Percentiles rank a stretch among this genome's conserved stretches.
These are phyloP conservation scores for Ogataea henricii DNA, from an alignment of 805 yeast genomes.

Conservation along the genomic window DNA sequence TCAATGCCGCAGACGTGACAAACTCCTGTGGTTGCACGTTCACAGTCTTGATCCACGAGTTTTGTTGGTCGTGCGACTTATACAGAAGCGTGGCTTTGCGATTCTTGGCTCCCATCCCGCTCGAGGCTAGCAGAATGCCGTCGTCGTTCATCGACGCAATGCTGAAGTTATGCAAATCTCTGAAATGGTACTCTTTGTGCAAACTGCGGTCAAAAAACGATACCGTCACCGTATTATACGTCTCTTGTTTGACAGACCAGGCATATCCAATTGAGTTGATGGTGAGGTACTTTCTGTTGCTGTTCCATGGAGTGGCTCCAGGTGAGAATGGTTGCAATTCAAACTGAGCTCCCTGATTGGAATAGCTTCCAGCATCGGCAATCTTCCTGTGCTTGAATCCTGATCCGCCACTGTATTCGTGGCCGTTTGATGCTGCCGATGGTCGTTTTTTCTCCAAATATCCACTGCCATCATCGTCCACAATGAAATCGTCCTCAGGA, in stretches of 20 bases:
- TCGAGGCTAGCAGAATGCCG: constrained; percentile 65
- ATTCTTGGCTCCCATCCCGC: constrained; percentile 26
- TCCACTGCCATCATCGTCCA: constrained; percentile 63
- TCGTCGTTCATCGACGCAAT: constrained; percentile 69
- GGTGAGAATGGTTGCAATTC: constrained; percentile 70
- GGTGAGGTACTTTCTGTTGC: constrained; percentile 70
- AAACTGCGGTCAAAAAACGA: constrained; percentile 79
- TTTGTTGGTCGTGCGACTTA: constrained; percentile 67
- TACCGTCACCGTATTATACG: constrained; percentile 73
- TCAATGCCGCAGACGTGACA: constrained; percentile 69
- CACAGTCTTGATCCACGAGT: constrained; percentile 70
- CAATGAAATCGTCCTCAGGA: constrained; percentile 55
- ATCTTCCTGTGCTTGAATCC: constrained; percentile 11
- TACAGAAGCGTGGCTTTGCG: constrained; percentile 45
- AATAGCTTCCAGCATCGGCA: constrained; percentile 5
- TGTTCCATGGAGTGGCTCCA: constrained; percentile 84
- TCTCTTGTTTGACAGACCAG: constrained; percentile 68
- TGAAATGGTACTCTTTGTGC: constrained; percentile 82
- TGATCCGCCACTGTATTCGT: neutral
- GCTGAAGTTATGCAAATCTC: constrained; percentile 71
- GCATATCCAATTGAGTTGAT: constrained; percentile 82
- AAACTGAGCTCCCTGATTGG: constrained; percentile 22
- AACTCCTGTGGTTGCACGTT: constrained; percentile 47
- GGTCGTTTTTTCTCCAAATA: constrained; percentile 24
- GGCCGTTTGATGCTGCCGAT: neutral